Base-by-base conservation (phyloP, 441 rosid species). In the Biscutella auriculata region DNA sequence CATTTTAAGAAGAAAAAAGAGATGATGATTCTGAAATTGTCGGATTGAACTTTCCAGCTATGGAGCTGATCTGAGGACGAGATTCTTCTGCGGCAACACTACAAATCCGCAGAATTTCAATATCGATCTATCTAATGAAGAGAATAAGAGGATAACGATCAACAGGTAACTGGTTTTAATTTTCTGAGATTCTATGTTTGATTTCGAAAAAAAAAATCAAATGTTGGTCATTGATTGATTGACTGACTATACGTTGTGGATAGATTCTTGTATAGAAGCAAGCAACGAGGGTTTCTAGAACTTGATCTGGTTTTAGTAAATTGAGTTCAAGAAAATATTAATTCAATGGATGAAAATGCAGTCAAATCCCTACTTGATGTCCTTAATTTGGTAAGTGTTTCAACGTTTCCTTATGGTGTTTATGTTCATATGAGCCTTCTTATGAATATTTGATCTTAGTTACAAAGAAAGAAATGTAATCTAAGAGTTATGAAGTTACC, bases 241-340 rank as follows among this genome's bases (percentile, higher is more conserved):
- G n/a, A n/a, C n/a, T n/a, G n/a, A n/a, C n/a, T n/a, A n/a, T n/a
- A n/a, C n/a, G n/a, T n/a, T n/a, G n/a, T n/a, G n/a, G n/a, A n/a
- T 62, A 91, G 98, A 63, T 62, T 92, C 71, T 65, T 88, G 73
- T 88, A 88, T 72, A 79, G 97, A 78, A 92, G 98, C 79, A 92
- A 70, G 65, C 98, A 92, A 66, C 73, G 98, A 73, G 98, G 97
- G 11, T 83, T 79, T 71, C 59, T 88, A 63, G 97, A 92, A 66
- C 79, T 88, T 74, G 98, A 92, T 76, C 71, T 88, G 60, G 89
- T 88, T 60, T 72, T 88, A 36, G 98, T 97, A 12, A 84, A 73
- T 67, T 88, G 98, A 95, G 98, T 92, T 46, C 88, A 80, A 61
- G 85, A 84, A 36, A 66, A 86, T 63, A 60, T 88, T 12, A 49